Conservation (phyloP, 495 filamentous ascomycete species). For the Cercophora newfieldiana region DNA sequence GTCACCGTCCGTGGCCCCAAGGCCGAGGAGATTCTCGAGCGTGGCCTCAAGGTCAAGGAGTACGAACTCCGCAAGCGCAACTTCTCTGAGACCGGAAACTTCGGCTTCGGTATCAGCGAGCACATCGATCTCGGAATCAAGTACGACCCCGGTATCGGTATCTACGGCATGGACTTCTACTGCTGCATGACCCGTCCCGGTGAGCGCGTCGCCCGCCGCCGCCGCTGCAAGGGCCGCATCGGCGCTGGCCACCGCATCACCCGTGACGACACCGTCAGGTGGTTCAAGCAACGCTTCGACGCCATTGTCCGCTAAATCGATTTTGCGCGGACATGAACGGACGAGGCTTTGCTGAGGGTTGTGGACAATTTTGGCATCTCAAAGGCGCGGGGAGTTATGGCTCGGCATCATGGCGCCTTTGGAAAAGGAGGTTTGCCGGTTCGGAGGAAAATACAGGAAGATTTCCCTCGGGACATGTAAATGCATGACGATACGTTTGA, state of each 20-base stretch:
- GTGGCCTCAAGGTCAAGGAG: slow-evolving; percentile 99
- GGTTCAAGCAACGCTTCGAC: slow-evolving; percentile 99
- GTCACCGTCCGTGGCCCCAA: slow-evolving; percentile 99
- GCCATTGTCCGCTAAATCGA: slow-evolving; percentile 84
- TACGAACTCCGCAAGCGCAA: slow-evolving; percentile 98
- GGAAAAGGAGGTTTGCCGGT: slow-evolving; percentile 18
- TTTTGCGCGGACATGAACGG: slow-evolving; percentile 28
- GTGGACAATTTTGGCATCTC: slow-evolving; percentile 22
- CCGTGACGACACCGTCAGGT: slow-evolving; percentile 91
- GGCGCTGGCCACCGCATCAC: slow-evolving; percentile 90
- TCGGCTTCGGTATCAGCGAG: slow-evolving; percentile 99
- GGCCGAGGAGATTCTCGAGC: slow-evolving; percentile 99
- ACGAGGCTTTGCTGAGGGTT: slow-evolving; percentile 26
- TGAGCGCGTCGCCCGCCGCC: slow-evolving; percentile 93
- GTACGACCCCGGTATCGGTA: slow-evolving; percentile 99
- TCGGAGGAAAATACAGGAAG: slow-evolving; percentile 14
- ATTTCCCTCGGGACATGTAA: slow-evolving; percentile 28
- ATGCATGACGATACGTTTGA: slow-evolving; percentile 29
- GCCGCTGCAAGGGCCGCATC: slow-evolving; percentile 81
- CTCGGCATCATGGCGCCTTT: slow-evolving; percentile 24
- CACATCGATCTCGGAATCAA: slow-evolving; percentile 99
- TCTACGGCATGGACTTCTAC: slow-evolving; percentile 99
- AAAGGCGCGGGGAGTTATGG: slow-evolving; percentile 25
- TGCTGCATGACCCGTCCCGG: slow-evolving; percentile 99
- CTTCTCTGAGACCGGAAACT: slow-evolving; percentile 99